Conservation (phyloP, 371 early-diverging fungal species). For the Mortierella sp. region DNA sequence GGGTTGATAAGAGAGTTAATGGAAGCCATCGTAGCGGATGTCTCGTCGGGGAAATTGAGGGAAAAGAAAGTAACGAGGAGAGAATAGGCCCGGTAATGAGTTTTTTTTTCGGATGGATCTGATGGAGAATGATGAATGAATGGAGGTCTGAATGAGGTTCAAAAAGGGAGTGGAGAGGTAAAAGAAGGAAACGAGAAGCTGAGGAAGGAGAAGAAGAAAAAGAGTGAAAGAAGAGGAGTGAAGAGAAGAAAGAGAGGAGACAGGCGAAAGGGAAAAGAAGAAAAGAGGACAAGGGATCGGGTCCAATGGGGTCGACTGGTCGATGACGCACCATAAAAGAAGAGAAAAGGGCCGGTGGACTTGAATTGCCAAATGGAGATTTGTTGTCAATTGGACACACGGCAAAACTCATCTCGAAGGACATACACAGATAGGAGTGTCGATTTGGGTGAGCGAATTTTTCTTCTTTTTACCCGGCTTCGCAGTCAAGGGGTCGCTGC, state of each 20-base stretch:
- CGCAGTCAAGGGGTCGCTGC: too few relatives aligned
- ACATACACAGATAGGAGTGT: too few relatives aligned
- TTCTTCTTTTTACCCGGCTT: too few relatives aligned
- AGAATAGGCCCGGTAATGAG: too few relatives aligned
- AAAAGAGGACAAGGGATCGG: background rate
- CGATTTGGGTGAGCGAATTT: too few relatives aligned
- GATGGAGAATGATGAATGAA: background rate
- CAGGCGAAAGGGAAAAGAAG: background rate
- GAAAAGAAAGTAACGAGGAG: background rate
- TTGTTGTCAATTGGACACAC: background rate
- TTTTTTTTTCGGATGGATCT: background rate
- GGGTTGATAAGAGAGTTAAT: conserved; percentile 50
- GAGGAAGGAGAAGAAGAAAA: background rate
- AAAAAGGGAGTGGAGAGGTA: background rate
- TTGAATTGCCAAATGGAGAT: background rate
- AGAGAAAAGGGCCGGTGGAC: conserved; percentile 1
- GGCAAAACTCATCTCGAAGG: background rate
- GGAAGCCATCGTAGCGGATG: conserved; percentile 31
- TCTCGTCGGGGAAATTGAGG: background rate
- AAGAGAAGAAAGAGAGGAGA: background rate
- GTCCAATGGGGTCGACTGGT: background rate
- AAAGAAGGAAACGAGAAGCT: background rate
- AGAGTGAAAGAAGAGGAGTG: background rate
- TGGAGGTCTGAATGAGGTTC: background rate
- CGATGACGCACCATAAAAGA: too few relatives aligned